A percentile compares a stretch with the other conserved stretches of the same genome.
Conservation (phyloP, 352 stramenopile species). For the Phytophthora pisi region DNA sequence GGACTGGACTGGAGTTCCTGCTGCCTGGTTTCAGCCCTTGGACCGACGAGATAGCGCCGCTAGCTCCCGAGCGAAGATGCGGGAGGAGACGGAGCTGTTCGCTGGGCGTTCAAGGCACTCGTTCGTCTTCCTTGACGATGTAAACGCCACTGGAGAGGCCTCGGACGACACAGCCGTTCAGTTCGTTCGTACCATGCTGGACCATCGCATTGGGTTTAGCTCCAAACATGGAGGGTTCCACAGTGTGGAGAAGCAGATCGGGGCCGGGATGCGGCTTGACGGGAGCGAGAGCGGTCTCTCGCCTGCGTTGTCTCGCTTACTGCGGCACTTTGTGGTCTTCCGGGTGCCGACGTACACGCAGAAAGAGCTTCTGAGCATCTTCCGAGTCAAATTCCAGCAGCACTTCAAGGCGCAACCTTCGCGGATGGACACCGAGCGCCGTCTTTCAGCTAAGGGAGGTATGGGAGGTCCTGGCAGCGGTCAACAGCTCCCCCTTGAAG, state of each 20-base stretch:
- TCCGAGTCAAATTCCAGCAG: slow-evolving; percentile 47
- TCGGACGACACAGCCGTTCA: slow-evolving; percentile 29
- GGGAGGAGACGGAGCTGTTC: slow-evolving; percentile 54
- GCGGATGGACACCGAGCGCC: background rate
- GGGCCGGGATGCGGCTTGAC: slow-evolving; percentile 41
- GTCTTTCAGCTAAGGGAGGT: slow-evolving; percentile 9
- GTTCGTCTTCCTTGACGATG: slow-evolving; percentile 68
- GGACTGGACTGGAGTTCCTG: slow-evolving; percentile 52
- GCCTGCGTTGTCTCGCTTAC: slow-evolving; percentile 24
- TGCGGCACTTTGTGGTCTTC: slow-evolving; percentile 64
- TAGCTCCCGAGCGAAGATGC: slow-evolving; percentile 29
- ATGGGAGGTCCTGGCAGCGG: slow-evolving; percentile 19
- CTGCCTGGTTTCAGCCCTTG: slow-evolving; percentile 44
- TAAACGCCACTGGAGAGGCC: slow-evolving; percentile 24
- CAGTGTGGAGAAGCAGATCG: slow-evolving; percentile 44
- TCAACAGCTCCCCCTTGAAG: slow-evolving; percentile 39
- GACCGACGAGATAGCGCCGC: slow-evolving; percentile 3
- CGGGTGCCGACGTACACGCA: slow-evolving; percentile 44
- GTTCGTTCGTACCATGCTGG: slow-evolving; percentile 56
- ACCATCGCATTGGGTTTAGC: slow-evolving; percentile 49
- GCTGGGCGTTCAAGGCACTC: slow-evolving; percentile 24
- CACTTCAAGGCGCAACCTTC: slow-evolving; percentile 26
- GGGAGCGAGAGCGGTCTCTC: background rate
- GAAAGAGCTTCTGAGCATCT: slow-evolving; percentile 56
- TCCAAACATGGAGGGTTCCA: slow-evolving; percentile 35